Conservation (phyloP, 202 grass and related monocot genomes). For the Dendrocalamus latiflorus region DNA sequence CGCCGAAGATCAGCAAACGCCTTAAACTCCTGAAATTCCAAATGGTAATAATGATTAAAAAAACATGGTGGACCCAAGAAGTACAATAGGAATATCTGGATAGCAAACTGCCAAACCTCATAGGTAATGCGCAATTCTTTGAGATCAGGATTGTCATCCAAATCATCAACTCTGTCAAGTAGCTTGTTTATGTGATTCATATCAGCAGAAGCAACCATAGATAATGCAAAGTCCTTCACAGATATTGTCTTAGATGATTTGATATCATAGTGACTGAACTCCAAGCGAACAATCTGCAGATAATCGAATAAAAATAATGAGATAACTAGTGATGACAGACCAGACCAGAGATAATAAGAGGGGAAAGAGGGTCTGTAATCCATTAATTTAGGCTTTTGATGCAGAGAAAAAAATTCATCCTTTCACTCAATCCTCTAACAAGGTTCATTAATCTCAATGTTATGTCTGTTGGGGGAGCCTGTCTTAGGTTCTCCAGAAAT, state of each 20-base stretch:
- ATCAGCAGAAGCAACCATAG: constrained; percentile 96
- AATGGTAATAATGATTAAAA: neutral
- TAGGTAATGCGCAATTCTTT: constrained; percentile 67
- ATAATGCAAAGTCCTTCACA: constrained; percentile 86
- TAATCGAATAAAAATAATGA: neutral
- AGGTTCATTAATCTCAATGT: neutral
- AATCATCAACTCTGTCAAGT: constrained; percentile 71
- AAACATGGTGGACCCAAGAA: neutral
- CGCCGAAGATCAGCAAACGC: constrained; percentile 77
- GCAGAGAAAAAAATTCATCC: neutral
- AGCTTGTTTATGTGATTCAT: constrained; percentile 84
- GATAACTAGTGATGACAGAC: neutral
- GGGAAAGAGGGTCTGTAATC: neutral
- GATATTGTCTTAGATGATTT: constrained; percentile 75
- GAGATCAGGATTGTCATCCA: constrained; percentile 50
- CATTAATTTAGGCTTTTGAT: neutral
- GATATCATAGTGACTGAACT: constrained; percentile 90
- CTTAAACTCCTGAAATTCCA: constrained; percentile 74
- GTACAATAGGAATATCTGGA: neutral
- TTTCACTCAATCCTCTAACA: neutral
- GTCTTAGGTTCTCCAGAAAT: neutral
- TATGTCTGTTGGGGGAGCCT: neutral
- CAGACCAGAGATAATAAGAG: neutral
- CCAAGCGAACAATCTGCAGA: constrained; percentile 76
- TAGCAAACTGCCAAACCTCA: constrained; percentile 59